Evolutionary conservation across 768 basidiomycete species (phyloP).

Genomic region (Calvatia gigantea): DNA sequence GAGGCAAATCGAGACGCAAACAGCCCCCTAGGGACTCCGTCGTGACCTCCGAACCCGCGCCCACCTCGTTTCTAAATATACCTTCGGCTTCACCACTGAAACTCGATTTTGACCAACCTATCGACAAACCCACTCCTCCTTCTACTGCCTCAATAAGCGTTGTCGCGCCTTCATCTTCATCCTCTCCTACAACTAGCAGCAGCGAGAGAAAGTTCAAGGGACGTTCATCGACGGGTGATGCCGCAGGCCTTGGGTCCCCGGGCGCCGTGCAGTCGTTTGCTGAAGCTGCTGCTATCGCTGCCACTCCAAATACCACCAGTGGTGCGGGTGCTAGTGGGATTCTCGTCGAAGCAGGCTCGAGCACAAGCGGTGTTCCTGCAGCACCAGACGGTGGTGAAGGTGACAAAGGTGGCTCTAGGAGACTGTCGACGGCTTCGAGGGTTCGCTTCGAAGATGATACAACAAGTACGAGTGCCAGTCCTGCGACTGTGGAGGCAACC

Average conservation of each 20-base stretch:
- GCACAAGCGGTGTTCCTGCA: not conserved
- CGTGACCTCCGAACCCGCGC: not conserved
- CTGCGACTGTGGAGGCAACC: not conserved
- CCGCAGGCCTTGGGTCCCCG: not conserved
- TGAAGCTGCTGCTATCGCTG: slow-evolving; percentile 9
- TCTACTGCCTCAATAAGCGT: not conserved
- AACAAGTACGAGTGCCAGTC: not conserved
- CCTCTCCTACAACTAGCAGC: not conserved
- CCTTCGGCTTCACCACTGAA: slow-evolving; percentile 44
- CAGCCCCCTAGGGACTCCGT: not conserved
- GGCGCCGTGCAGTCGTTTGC: slow-evolving; percentile 7
- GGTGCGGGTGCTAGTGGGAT: not conserved
- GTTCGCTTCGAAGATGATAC: slow-evolving; percentile 8
- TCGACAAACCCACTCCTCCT: not conserved
- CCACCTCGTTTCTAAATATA: slow-evolving; percentile 27
- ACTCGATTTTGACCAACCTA: slow-evolving; percentile 31
- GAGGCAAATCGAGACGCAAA: not conserved
- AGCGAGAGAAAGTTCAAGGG: not conserved
- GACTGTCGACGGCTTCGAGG: slow-evolving; percentile 9
- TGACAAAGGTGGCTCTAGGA: not conserved
- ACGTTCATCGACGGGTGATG: slow-evolving; percentile 4
- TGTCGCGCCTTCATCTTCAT: not conserved
- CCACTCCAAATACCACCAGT: not conserved
- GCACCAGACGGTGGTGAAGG: not conserved
- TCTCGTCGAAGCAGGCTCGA: not conserved